A percentile compares a stretch with the other conserved stretches of the same genome.
phyloP scores from a whole-genome alignment of 2,329 filamentous ascomycete genomes.

The Cordyceps pruinosa region DNA sequence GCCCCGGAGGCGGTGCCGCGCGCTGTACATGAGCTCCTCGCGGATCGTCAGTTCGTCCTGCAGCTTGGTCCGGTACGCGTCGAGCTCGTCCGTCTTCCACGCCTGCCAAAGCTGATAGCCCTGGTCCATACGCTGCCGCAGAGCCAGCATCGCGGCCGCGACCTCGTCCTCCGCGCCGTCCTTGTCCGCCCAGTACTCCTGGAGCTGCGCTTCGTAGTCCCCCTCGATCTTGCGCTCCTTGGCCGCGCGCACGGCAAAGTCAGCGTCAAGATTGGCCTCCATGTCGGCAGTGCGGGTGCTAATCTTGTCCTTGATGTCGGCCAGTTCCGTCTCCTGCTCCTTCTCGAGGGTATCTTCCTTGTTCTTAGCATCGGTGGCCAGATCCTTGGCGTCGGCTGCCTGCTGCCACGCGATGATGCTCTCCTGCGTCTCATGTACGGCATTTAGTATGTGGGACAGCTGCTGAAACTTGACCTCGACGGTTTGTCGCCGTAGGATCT shows the following conservation, averaged over 20 bases:
- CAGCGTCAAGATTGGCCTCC: constrained; percentile 29
- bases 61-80: constrained; percentile 27
- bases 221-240: constrained; percentile 39
- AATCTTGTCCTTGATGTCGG: constrained; percentile 21
- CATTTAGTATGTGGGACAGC: constrained; percentile 29
- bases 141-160: constrained; percentile 26
- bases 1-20: constrained; percentile 26
- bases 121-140: constrained; percentile 35
- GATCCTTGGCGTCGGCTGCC: constrained; percentile 25
- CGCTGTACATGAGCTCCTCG: constrained; percentile 37
- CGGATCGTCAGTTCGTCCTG: constrained; percentile 34
- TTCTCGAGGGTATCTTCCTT: constrained; percentile 25
- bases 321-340: constrained; percentile 28
- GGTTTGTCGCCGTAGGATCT: constrained; percentile 33
- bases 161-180: constrained; percentile 25
- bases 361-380: constrained; percentile 19
- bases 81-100: constrained; percentile 35
- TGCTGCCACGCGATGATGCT: constrained; percentile 32
- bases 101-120: constrained; percentile 34
- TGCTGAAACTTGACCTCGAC: constrained; percentile 33
- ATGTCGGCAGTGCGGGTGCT: constrained; percentile 25
- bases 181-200: constrained; percentile 32
- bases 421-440: constrained; percentile 37
- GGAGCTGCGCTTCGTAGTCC: constrained; percentile 34
- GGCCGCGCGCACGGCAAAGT: constrained; percentile 34